A percentile compares a stretch with the other conserved stretches of the same genome.
These are phyloP conservation scores for Comarum palustre DNA, from an alignment of 306 rosid genomes.

Conservation along the genomic window DNA sequence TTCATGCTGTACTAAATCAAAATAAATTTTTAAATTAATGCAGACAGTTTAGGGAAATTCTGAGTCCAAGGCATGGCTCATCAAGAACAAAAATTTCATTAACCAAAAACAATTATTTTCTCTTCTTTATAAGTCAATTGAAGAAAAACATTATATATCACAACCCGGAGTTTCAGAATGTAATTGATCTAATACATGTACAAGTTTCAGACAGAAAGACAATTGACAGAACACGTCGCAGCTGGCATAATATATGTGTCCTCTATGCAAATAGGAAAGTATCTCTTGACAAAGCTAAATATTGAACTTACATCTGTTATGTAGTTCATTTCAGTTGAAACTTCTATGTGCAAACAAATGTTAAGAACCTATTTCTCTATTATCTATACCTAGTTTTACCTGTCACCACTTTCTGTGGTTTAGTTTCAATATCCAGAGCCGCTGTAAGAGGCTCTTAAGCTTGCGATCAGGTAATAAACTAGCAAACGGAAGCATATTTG, in stretches of 20 bases:
- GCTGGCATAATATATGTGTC: not conserved
- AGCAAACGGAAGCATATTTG: constrained; percentile 22
- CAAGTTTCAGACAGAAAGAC: not conserved
- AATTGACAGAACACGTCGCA: not conserved
- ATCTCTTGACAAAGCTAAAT: not conserved
- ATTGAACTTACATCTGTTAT: not conserved
- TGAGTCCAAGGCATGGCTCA: not conserved
- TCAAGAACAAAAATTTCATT: not conserved
- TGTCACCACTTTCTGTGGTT: not conserved
- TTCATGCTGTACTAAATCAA: constrained; percentile 11
- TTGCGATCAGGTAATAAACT: constrained; percentile 91
- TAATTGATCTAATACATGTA: not conserved
- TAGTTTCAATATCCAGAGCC: not conserved
- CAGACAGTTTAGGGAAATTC: not conserved
- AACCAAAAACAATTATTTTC: not conserved
- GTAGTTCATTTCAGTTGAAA: not conserved
- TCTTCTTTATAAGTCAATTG: no score
- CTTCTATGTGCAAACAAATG: not conserved
- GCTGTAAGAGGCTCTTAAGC: constrained; percentile 72
- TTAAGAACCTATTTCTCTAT: not conserved
- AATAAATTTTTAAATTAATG: constrained; percentile 14
- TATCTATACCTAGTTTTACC: not conserved
- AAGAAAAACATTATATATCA: not conserved
- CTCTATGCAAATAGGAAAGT: not conserved
- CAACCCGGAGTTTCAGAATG: not conserved